A percentile compares a stretch with the other conserved stretches of the same genome.
These are phyloP conservation scores for Dothideomycetes sp. DNA, from an alignment of 2,329 filamentous ascomycete species.

Conservation along the genomic window DNA sequence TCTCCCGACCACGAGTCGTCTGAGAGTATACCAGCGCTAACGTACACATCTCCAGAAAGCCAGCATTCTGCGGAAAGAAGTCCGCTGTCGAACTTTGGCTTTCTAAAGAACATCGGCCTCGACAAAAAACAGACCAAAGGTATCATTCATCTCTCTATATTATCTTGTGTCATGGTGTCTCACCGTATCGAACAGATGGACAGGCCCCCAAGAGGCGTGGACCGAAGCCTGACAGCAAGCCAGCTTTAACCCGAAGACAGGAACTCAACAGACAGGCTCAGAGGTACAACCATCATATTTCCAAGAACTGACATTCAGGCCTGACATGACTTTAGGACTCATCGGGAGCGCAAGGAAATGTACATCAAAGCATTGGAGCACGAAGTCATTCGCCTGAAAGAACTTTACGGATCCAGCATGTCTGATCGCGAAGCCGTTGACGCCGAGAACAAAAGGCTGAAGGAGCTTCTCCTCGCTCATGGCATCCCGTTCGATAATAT, in stretches of 20 bases:
- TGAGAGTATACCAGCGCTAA: conserved; percentile 10
- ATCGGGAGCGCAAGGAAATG: conserved; percentile 90
- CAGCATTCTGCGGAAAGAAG: conserved; percentile 16
- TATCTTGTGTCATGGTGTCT: no score
- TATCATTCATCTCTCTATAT: no score
- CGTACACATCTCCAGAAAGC: conserved; percentile 12
- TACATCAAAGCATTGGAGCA: conserved; percentile 93
- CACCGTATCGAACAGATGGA: no score
- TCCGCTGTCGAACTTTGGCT: conserved; percentile 23
- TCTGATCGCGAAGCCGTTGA: conserved; percentile 67
- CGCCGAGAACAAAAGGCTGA: conserved; percentile 73
- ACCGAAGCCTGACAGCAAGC: conserved; percentile 93
- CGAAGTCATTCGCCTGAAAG: conserved; percentile 80
- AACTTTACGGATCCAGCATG: conserved; percentile 64
- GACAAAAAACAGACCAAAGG: conserved; percentile 74
- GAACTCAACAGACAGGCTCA: conserved; percentile 94
- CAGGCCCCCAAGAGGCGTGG: conserved; percentile 81
- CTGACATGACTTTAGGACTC: conserved; percentile 54
- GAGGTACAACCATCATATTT: conserved; percentile 49
- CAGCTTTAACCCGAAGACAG: conserved; percentile 81
- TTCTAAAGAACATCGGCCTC: conserved; percentile 53
- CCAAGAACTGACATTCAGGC: conserved; percentile 18
- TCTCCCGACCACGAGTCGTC: not conserved
- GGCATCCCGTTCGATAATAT: conserved; percentile 47
- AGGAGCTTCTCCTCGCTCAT: conserved; percentile 49